A percentile compares a stretch with the other conserved stretches of the same genome.
phyloP scores from a whole-genome alignment of 352 stramenopile genomes.

The Globisporangium polare region DNA sequence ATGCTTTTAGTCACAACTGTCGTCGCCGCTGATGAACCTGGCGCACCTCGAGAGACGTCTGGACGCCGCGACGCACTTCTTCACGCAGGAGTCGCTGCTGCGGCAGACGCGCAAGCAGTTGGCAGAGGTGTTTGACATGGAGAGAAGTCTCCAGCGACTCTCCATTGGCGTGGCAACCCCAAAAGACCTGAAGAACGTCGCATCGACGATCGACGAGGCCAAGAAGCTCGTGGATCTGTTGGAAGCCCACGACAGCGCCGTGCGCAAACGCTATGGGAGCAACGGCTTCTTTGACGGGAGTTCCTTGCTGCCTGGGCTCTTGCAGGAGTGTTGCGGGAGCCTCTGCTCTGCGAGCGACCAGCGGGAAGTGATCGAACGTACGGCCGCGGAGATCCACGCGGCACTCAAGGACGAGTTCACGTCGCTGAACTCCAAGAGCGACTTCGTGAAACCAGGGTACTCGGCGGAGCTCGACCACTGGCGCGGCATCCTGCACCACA shows the following conservation, averaged over 20 bases:
- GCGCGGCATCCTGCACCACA: slow-evolving; percentile 41
- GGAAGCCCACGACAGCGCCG: slow-evolving; percentile 20
- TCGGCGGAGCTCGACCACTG: slow-evolving; percentile 56
- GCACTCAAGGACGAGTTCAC: slow-evolving; percentile 64
- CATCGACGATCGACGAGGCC: slow-evolving; percentile 50
- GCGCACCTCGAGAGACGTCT: slow-evolving; percentile 40
- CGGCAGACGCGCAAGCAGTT: slow-evolving; percentile 51
- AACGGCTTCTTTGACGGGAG: not conserved
- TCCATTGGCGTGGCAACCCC: slow-evolving; percentile 53
- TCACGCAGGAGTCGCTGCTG: slow-evolving; percentile 38
- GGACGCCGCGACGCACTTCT: slow-evolving; percentile 54
- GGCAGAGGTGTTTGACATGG: slow-evolving; percentile 60
- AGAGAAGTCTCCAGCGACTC: slow-evolving; percentile 66
- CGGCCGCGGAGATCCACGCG: slow-evolving; percentile 39
- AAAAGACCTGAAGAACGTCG: slow-evolving; percentile 70
- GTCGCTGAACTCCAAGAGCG: slow-evolving; percentile 50
- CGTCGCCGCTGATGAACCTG: slow-evolving; percentile 60
- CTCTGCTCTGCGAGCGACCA: slow-evolving; percentile 20
- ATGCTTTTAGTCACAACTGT: slow-evolving; percentile 44
- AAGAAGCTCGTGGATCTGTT: slow-evolving; percentile 31
- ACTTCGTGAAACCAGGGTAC: slow-evolving; percentile 58
- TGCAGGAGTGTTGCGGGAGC: slow-evolving; percentile 21
- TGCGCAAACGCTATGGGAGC: slow-evolving; percentile 2
- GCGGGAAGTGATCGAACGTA: slow-evolving; percentile 16
- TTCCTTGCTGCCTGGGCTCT: slow-evolving; percentile 21